phyloP scores from a whole-genome alignment of 164 flowering plant genomes.

The Aristolochia contorta region DNA sequence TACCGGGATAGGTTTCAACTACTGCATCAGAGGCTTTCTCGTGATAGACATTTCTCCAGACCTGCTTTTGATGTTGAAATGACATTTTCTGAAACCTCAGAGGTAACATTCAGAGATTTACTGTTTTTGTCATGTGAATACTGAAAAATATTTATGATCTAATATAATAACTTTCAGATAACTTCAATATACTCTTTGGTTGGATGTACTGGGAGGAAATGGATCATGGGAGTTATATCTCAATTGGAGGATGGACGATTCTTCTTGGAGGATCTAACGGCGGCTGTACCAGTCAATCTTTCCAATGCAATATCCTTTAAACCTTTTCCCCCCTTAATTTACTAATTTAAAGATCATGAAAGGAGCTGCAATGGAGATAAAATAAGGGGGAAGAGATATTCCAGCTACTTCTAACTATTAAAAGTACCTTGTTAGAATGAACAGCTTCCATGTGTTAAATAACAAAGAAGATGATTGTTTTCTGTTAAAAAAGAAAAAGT shows the following conservation, averaged over 20 bases:
- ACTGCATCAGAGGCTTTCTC: slow-evolving; percentile 75
- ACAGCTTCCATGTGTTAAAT: no score
- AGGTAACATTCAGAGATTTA: slow-evolving; percentile 32
- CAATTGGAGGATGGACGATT: slow-evolving; percentile 97
- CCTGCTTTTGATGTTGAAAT: slow-evolving; percentile 65
- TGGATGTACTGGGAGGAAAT: slow-evolving; percentile 71
- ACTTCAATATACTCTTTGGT: slow-evolving; percentile 80
- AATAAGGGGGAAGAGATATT: no score
- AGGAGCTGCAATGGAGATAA: no score
- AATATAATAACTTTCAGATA: slow-evolving; percentile 35
- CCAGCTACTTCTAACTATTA: no score
- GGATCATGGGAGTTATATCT: slow-evolving; percentile 97
- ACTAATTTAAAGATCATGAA: no score
- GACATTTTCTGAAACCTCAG: slow-evolving; percentile 49
- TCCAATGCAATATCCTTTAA: slow-evolving; percentile 94
- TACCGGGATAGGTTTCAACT: slow-evolving; percentile 82
- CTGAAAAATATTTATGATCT: not conserved
- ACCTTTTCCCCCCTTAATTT: not conserved
- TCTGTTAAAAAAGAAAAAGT: no score
- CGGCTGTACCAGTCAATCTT: slow-evolving; percentile 74
- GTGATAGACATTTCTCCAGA: slow-evolving; percentile 67
- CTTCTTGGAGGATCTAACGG: slow-evolving; percentile 94
- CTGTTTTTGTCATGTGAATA: not conserved
- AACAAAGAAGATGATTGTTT: no score
- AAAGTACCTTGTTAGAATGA: no score